Percentiles rank a stretch among this genome's conserved stretches.
Conservation (phyloP, 202 grass and related monocot genomes). For the Carex arenaria region DNA sequence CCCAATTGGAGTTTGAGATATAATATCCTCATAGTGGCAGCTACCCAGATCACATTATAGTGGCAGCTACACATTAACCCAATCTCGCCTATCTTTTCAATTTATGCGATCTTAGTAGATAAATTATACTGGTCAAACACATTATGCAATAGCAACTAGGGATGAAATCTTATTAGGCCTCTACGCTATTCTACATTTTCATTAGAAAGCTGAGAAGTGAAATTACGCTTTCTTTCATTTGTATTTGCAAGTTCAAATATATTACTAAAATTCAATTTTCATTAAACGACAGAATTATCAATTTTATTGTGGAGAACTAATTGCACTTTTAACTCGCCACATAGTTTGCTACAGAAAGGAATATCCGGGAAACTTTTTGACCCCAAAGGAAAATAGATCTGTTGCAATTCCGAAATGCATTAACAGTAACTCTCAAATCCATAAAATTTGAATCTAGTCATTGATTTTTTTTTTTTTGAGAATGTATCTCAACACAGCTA, state of each 20-base stretch:
- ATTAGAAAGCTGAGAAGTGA: background rate
- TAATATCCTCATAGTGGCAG: conserved; percentile 18
- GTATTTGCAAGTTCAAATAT: background rate
- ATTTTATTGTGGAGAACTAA: background rate
- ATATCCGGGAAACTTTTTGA: background rate
- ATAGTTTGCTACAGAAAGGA: background rate
- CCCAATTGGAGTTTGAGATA: background rate
- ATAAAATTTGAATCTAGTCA: too few relatives aligned
- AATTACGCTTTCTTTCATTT: background rate
- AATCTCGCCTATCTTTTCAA: conserved; percentile 4
- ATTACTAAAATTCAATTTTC: background rate
- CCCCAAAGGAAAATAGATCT: background rate
- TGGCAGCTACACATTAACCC: background rate
- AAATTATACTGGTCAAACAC: conserved; percentile 4
- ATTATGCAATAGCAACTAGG: background rate
- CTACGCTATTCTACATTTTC: conserved; percentile 8
- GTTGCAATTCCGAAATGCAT: too few relatives aligned
- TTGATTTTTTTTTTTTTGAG: too few relatives aligned
- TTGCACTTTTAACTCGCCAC: background rate
- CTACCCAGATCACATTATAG: conserved; percentile 13
- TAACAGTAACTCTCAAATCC: too few relatives aligned
- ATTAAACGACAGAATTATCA: background rate
- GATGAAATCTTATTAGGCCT: background rate
- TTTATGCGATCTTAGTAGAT: background rate
- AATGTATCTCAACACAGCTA: too few relatives aligned